Percentiles rank a stretch among this genome's conserved stretches.
Evolutionary conservation across 192 early-diverging fungal species (phyloP).

Genomic region (Rhizophagus prolifer): DNA sequence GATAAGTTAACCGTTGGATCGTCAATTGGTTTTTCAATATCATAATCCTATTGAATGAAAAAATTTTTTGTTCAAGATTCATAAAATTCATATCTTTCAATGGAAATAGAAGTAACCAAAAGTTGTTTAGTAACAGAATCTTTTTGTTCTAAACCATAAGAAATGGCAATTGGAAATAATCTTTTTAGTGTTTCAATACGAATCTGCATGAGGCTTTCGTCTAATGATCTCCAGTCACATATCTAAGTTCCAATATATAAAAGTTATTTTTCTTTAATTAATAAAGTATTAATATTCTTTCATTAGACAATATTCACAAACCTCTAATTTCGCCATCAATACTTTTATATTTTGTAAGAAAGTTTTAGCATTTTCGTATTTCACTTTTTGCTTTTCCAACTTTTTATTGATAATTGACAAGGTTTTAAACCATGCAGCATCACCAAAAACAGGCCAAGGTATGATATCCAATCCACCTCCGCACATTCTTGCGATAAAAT

Average conservation of each 20-base stretch:
- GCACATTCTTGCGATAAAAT: slow-evolving; percentile 24
- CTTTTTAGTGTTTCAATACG: slow-evolving; percentile 4
- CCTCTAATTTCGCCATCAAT: slow-evolving; percentile 9
- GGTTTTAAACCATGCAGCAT: neutral
- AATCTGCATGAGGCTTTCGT: neutral
- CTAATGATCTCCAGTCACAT: slow-evolving; percentile 15
- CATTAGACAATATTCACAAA: neutral
- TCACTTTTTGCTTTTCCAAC: slow-evolving; percentile 4
- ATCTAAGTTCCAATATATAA: neutral
- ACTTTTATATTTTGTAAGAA: slow-evolving; percentile 23
- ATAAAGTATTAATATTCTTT: neutral
- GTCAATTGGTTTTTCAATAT: neutral
- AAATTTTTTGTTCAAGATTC: no score
- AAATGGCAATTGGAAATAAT: neutral
- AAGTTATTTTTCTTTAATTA: neutral
- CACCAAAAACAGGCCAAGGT: slow-evolving; percentile 21
- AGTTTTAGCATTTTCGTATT: slow-evolving; percentile 21
- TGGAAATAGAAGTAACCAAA: neutral
- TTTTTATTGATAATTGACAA: slow-evolving; percentile 8
- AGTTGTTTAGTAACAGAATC: neutral
- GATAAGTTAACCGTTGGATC: neutral
- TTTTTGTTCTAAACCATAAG: slow-evolving; percentile 14
- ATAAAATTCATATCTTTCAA: no score
- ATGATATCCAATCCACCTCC: slow-evolving; percentile 2
- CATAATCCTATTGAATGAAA: neutral